These are phyloP conservation scores for Mentha longifolia DNA, from an alignment of 257 asterid genomes.

Conservation along the genomic window DNA sequence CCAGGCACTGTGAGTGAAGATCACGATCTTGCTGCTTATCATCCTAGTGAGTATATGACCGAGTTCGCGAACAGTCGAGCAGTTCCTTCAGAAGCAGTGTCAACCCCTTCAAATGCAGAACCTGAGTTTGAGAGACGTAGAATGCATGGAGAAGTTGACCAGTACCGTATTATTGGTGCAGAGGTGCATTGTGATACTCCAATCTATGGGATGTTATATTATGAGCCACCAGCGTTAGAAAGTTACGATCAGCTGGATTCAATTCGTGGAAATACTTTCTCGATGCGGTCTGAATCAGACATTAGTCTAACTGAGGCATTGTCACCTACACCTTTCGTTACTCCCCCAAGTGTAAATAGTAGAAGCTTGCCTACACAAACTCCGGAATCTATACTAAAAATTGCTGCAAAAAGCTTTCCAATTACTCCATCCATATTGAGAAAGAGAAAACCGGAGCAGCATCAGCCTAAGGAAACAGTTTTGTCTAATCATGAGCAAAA, in stretches of 20 bases:
- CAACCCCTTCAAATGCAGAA: conserved; percentile 40
- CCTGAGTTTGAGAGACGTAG: conserved; percentile 36
- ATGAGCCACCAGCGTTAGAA: conserved; percentile 69
- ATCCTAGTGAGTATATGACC: conserved; percentile 42
- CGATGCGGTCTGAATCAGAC: conserved; percentile 49
- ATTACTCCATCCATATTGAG: conserved; percentile 89
- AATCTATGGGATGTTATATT: conserved; percentile 59
- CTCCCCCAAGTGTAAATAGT: conserved; percentile 71
- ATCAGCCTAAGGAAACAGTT: conserved; percentile 41
- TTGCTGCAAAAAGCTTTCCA: conserved; percentile 83
- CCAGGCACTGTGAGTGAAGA: conserved; percentile 36
- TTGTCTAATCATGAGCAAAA: conserved; percentile 38
- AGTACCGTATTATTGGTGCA: conserved; percentile 43
- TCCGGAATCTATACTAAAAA: conserved; percentile 83
- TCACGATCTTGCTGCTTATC: conserved; percentile 42
- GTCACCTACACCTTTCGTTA: conserved; percentile 52
- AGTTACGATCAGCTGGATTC: conserved; percentile 44
- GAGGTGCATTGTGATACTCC: conserved; percentile 47
- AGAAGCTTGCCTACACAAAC: conserved; percentile 50
- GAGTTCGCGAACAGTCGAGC: conserved; percentile 41
- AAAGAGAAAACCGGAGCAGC: conserved; percentile 61
- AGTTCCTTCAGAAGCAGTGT: conserved; percentile 45
- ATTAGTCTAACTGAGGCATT: conserved; percentile 40
- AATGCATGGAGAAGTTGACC: conserved; percentile 39
- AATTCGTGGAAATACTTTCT: conserved; percentile 42